A percentile compares a stretch with the other conserved stretches of the same genome.
phyloP scores from a whole-genome alignment of 2,329 filamentous ascomycete genomes.

The Fusarium algeriense region DNA sequence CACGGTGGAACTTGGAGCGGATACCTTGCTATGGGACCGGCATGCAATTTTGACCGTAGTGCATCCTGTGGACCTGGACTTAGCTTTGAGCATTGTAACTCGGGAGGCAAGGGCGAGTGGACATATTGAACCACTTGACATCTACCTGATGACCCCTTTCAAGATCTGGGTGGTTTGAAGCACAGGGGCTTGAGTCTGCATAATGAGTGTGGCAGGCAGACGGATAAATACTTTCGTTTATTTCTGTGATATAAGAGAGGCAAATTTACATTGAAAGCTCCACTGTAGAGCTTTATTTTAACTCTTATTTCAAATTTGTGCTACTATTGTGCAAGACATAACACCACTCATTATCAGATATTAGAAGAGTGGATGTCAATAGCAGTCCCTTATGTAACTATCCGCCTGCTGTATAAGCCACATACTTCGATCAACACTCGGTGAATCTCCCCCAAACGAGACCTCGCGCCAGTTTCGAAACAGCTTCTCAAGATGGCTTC shows the following conservation, averaged over 20 bases:
- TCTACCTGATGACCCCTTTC: too few relatives aligned
- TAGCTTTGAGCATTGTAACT: not conserved
- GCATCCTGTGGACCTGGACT: not conserved
- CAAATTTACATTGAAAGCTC: not conserved
- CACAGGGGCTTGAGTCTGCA: rapidly evolving
- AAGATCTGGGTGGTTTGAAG: not conserved
- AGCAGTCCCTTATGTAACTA: conserved; percentile 54
- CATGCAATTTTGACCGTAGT: rapidly evolving
- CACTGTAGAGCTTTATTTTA: not conserved
- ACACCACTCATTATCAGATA: too few relatives aligned
- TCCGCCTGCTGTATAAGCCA: conserved; percentile 60
- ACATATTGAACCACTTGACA: not conserved
- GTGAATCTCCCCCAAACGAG: conserved; percentile 55
- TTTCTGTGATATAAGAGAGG: not conserved
- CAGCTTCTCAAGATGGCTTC: conserved; percentile 56
- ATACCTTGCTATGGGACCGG: not conserved
- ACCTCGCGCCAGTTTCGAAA: conserved; percentile 58
- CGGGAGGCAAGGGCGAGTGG: not conserved
- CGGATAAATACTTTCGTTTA: not conserved
- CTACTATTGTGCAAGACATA: too few relatives aligned
- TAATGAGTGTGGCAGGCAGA: not conserved
- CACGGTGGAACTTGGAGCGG: not conserved
- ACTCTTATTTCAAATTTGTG: too few relatives aligned
- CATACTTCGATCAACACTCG: conserved; percentile 61
- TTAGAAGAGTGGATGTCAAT: not conserved